Base-by-base conservation (phyloP, 192 early-diverging fungal genomes). In the Helicostylum pulchrum region DNA sequence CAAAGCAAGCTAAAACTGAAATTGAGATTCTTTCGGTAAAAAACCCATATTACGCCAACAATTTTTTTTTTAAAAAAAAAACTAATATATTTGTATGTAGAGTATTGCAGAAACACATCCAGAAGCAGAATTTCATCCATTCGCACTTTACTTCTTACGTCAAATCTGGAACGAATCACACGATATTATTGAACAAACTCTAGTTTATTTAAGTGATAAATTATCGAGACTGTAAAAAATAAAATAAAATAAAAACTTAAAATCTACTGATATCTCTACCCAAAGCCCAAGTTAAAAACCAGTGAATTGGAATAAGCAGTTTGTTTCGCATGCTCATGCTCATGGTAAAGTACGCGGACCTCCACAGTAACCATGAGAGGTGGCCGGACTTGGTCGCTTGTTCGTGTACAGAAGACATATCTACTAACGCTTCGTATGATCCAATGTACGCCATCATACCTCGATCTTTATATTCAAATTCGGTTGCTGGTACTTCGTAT, bases 371-470 rank as follows among this genome's bases (percentile, higher is more conserved):
- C 85, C 85, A 86, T 8, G 85, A 83, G 19, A 83, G 51, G 4
- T 52, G 65, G 0, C 85, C 85, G 0, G 72, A 69, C 42, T 82
- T 76, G 26, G 78, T 84, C 2, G 79, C 79, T 10, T 74, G 63
- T 26, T 76, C 59, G 42, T 77, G 77, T 26, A 83, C 67, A 30
- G 74, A 39, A 50, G 81, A 75, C 78, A 86, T 79, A 62, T 86
- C 85, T 26, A 84, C 83, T 2, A 86, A 65, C 2, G 85, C 85
- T 63, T 80, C 68, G 64, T 67, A 81, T 31, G 72, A 77, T 15
- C 86, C 87, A 57, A 88, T 83, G 57, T 90, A 90, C 0, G 84
- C 90, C 86, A 90, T 85, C 17, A 78, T 77, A 2, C 87, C 90
- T 46, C 79, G 43, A 56, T 89, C 84, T 32, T 72, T 71, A 67